Percentiles rank a stretch among this genome's conserved stretches.
These are phyloP conservation scores for Fusarium palustre DNA, from an alignment of 2,329 filamentous ascomycete species.

Conservation along the genomic window DNA sequence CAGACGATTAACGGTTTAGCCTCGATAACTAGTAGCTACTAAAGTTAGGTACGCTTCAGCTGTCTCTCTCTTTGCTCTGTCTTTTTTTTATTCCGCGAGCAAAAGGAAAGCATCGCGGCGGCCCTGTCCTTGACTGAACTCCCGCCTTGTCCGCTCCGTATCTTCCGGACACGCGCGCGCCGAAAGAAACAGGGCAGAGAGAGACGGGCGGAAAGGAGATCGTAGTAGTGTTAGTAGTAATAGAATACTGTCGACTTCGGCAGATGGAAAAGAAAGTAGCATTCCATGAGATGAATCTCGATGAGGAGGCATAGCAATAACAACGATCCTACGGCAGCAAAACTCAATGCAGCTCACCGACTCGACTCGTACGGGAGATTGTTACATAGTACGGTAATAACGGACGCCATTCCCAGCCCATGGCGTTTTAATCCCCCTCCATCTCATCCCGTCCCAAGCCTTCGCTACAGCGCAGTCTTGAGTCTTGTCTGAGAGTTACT, in stretches of 20 bases:
- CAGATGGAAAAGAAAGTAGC: not conserved
- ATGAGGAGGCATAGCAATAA: not conserved
- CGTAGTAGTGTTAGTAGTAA: too few species aligned
- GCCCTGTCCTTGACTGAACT: conserved; percentile 11
- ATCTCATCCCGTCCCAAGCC: not conserved
- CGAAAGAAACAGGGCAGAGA: not conserved
- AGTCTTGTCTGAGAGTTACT: not conserved
- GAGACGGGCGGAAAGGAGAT: too few species aligned
- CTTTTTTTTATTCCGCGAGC: not conserved
- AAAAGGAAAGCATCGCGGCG: not conserved
- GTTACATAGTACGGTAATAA: conserved; percentile 1
- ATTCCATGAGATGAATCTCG: not conserved
- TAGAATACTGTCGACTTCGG: not conserved
- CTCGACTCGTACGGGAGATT: not conserved
- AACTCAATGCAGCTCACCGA: conserved; percentile 23
- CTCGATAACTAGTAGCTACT: not conserved
- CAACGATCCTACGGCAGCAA: not conserved
- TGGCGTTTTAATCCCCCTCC: conserved; percentile 6
- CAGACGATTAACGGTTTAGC: conserved; percentile 7
- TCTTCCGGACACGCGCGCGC: conserved; percentile 20
- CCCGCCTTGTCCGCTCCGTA: conserved; percentile 32
- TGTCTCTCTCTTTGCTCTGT: not conserved
- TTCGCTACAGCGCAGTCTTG: conserved; percentile 22
- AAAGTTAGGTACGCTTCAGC: conserved; percentile 23
- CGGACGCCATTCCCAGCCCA: conserved; percentile 7